phyloP scores from a whole-genome alignment of 805 yeast species.

The Jamesozyma hellenica region DNA sequence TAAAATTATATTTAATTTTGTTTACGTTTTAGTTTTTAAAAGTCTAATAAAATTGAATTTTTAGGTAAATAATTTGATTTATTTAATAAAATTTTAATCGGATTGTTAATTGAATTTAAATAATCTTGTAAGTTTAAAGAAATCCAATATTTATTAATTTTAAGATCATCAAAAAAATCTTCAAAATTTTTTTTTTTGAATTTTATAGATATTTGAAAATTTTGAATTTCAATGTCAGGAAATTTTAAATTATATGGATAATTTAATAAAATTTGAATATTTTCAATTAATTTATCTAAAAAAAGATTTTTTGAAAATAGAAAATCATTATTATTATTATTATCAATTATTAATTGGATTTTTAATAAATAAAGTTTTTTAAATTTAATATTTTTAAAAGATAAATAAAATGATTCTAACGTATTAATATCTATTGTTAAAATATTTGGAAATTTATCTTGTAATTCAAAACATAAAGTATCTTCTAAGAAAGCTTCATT shows the following conservation, averaged over 20 bases:
- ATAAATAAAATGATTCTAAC: slow-evolving; percentile 8
- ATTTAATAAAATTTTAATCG: not conserved
- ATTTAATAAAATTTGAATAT: slow-evolving; percentile 2
- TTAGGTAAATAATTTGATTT: not conserved
- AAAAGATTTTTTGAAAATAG: not conserved
- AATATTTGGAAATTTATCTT: slow-evolving; percentile 5
- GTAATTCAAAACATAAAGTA: slow-evolving; percentile 5
- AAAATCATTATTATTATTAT: no score
- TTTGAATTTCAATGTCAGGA: slow-evolving; percentile 7
- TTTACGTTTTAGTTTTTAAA: no score
- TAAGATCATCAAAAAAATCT: no score
- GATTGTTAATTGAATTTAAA: not conserved
- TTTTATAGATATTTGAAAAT: slow-evolving; percentile 7
- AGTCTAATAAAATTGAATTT: not conserved
- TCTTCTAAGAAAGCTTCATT: slow-evolving; percentile 7
- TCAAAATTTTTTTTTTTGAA: not conserved
- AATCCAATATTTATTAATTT: not conserved
- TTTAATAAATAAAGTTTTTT: slow-evolving; percentile 6
- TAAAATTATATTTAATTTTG: no score
- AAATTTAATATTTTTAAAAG: slow-evolving; percentile 4
- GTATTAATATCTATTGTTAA: slow-evolving; percentile 10
- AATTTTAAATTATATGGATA: slow-evolving; percentile 10
- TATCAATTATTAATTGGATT: not conserved
- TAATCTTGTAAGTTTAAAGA: slow-evolving; percentile 5
- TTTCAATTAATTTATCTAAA: slow-evolving; percentile 4